phyloP scores from a whole-genome alignment of 2,329 filamentous ascomycete genomes.

The Hypoxylon sp. region DNA sequence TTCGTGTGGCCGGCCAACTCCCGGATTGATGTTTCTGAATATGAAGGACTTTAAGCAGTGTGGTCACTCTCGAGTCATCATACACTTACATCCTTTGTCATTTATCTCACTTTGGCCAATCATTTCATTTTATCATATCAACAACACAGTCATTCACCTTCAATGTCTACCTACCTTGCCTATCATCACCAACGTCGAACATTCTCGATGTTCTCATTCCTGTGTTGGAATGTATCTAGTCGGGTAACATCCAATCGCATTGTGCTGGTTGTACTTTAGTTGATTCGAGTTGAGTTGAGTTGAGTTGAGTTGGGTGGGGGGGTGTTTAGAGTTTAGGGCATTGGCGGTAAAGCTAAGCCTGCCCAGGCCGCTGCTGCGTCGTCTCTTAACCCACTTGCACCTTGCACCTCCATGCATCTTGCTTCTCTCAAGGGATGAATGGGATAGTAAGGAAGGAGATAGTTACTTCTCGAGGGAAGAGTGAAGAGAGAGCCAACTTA shows the following conservation, averaged over 20 bases:
- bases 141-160: not conserved
- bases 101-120: too few species aligned
- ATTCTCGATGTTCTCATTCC: not conserved
- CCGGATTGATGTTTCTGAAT: too few species aligned
- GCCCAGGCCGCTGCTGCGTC: conserved; percentile 11
- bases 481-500: conserved; percentile 12
- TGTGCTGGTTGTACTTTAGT: too few species aligned
- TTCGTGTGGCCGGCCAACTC: conserved; percentile 3
- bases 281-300: too few species aligned
- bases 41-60: conserved; percentile 14
- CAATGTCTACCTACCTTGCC: too few species aligned
- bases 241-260: conserved; percentile 6
- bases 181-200: too few species aligned
- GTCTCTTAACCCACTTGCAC: too few species aligned
- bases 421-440: too few species aligned
- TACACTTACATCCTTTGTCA: too few species aligned
- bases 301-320: conserved; percentile 1
- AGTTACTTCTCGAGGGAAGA: conserved; percentile 8
- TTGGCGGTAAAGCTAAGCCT: conserved; percentile 13
- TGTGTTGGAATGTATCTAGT: conserved; percentile 24
- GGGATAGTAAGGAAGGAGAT: conserved; percentile 10
- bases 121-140: too few species aligned
- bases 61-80: too few species aligned
- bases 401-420: too few species aligned
- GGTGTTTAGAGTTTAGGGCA: conserved; percentile 1